Evolutionary conservation across 2,329 filamentous ascomycete genomes (phyloP).

Genomic region (Fusarium redolens): DNA sequence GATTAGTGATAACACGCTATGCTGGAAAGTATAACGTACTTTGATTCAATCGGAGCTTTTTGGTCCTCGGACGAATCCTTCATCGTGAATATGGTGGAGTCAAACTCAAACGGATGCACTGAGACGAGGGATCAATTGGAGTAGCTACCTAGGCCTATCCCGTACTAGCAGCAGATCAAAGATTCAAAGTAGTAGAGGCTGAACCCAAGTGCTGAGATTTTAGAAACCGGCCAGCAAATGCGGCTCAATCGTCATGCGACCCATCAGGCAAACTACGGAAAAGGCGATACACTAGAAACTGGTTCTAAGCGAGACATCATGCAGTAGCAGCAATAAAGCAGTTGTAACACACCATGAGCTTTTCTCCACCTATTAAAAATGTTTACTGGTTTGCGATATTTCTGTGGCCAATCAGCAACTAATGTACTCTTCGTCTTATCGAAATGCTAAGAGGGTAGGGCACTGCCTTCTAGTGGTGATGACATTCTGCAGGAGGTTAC

Average conservation of each 20-base stretch:
- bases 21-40: accelerated
- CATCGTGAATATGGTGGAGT: background rate
- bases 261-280: background rate
- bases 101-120: background rate
- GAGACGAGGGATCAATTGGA: accelerated
- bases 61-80: background rate
- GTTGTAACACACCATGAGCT: accelerated
- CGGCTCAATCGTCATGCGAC: background rate
- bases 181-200: background rate
- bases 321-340: accelerated
- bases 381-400: background rate
- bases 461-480: background rate
- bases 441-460: background rate
- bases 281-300: background rate
- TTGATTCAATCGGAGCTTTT: background rate
- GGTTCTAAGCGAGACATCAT: accelerated
- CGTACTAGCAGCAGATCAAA: background rate
- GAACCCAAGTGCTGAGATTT: background rate
- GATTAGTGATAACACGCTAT: accelerated
- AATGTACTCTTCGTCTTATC: background rate
- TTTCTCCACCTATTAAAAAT: background rate
- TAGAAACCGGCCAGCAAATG: background rate
- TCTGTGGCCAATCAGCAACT: background rate
- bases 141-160: background rate
- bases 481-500: background rate